These are phyloP conservation scores for Aspergillus eucalypticola DNA, from an alignment of 2,329 filamentous ascomycete species.

Conservation along the genomic window DNA sequence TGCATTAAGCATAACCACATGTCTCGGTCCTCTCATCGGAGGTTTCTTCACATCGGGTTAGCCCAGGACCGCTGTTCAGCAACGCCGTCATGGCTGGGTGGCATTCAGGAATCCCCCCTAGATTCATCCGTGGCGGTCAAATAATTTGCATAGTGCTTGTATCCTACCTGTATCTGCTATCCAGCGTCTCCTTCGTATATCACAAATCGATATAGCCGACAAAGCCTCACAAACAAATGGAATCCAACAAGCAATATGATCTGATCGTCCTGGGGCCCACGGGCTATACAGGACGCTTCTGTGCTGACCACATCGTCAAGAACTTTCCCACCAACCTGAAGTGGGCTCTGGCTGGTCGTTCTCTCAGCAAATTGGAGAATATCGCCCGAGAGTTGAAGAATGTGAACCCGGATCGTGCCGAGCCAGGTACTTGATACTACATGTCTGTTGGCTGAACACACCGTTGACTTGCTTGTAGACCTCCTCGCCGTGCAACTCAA, in stretches of 20 bases:
- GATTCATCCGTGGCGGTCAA: background rate
- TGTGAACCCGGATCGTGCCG: slow-evolving; percentile 67
- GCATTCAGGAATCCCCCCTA: background rate
- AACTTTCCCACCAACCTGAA: slow-evolving; percentile 72
- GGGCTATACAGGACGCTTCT: slow-evolving; percentile 81
- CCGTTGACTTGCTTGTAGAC: slow-evolving; percentile 31
- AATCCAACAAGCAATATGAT: slow-evolving; percentile 57
- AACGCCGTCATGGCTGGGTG: background rate
- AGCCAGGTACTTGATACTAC: slow-evolving; percentile 59
- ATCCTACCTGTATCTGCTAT: background rate
- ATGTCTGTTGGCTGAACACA: background rate
- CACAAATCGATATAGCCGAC: background rate
- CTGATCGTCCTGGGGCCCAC: slow-evolving; percentile 67
- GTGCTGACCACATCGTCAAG: slow-evolving; percentile 71
- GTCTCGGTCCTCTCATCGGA: background rate
- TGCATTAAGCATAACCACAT: background rate
- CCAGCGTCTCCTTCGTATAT: background rate
- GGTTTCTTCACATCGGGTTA: slow-evolving; percentile 8
- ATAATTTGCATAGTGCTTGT: background rate
- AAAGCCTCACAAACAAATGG: slow-evolving; percentile 33
- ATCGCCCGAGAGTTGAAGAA: slow-evolving; percentile 67
- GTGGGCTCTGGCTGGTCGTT: slow-evolving; percentile 87
- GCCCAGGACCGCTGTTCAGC: background rate
- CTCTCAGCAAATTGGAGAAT: slow-evolving; percentile 69
- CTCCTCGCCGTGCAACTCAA: slow-evolving; percentile 52